Evolutionary conservation across 768 basidiomycete species (phyloP), one percentile per base, ranked within the genome.

Genomic region (Pleurotus djamor): DNA sequence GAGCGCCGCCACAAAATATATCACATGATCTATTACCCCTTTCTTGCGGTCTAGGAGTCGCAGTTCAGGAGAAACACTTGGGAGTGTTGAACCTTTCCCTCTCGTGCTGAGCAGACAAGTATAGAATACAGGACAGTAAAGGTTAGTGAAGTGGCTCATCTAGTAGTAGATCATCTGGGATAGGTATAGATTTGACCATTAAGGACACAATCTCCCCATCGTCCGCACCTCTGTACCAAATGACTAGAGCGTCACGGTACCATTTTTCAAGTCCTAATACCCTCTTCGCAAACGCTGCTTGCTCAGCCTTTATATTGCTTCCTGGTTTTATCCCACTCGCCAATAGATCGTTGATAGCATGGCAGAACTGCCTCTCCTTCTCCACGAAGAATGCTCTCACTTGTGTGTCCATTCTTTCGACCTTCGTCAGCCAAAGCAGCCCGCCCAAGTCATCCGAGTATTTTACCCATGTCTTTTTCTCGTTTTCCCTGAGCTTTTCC

Each of bases 361-460:
- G 13, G 32, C 14, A 16, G 4, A 59, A 55, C 52, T 37, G 59
- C 1, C 4, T 13, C 36, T 62, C 61, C 38, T 54, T 59, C 33
- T 57, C 59, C 16, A 37, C 37, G 41, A 62, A 62, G 13, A 54
- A 37, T 28, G 32, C 14, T 9, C 49, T 16, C 47, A 59, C 45
- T 35, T 38, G 51, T 57, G 45, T 12, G 13, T 44, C 61, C 59
- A 62, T 28, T 41, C 44, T 34, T 56, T 35, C 51, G 16, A 41
- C 17, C 28, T 45, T 28, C 34, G 33, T 13, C 8, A 62, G 33
- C 61, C 61, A 62, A 36, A 32, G 35, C 32, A 55, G 50, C 7
- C 61, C 59, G 10, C 61, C 61, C 12, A 62, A 62, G 50, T 62
- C 61, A 34, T 62, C 61, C 21, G 59, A 35, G 14, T 48, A 34